These are phyloP conservation scores for Melaleuca alternifolia DNA, from an alignment of 345 rosid genomes.

Conservation along the genomic window DNA sequence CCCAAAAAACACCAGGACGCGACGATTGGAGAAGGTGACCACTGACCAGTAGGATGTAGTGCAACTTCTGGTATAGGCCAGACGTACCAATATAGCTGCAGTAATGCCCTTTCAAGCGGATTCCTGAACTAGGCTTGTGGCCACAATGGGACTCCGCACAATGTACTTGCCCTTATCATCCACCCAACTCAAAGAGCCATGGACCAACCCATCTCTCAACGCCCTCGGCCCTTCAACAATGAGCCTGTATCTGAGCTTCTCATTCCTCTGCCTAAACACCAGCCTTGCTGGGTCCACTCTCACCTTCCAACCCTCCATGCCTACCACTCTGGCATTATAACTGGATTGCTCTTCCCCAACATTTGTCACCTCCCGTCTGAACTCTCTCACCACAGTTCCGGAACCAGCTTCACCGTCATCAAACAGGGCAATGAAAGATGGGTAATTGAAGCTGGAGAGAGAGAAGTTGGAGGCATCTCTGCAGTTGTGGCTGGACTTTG, in stretches of 20 bases:
- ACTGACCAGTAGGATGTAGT: too few species aligned
- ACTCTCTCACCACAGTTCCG: slow-evolving; percentile 6
- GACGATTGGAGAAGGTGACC: too few species aligned
- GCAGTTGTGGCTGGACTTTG: slow-evolving; percentile 24
- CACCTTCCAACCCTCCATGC: slow-evolving; percentile 35
- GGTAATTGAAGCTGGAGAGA: slow-evolving; percentile 38
- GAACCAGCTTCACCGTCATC: background rate
- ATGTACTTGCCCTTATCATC: slow-evolving; percentile 33
- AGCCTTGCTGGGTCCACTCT: slow-evolving; percentile 44
- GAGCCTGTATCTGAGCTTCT: slow-evolving; percentile 40
- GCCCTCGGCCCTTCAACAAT: slow-evolving; percentile 32
- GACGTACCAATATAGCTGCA: background rate
- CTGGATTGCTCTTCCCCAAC: slow-evolving; percentile 30
- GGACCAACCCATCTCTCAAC: slow-evolving; percentile 21
- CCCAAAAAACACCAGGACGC: too few species aligned
- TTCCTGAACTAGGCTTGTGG: slow-evolving; percentile 18
- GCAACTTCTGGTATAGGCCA: background rate
- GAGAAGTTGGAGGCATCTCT: slow-evolving; percentile 7
- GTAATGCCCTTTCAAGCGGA: background rate
- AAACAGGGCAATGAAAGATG: slow-evolving; percentile 42
- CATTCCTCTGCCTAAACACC: slow-evolving; percentile 28
- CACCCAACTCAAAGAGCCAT: slow-evolving; percentile 49
- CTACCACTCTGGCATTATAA: slow-evolving; percentile 30
- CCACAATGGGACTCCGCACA: slow-evolving; percentile 48
- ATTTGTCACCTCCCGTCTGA: slow-evolving; percentile 36